A percentile compares a stretch with the other conserved stretches of the same genome.
These are phyloP conservation scores for Paramyrothecium sp. DNA, from an alignment of 2,329 filamentous ascomycete genomes.

Conservation along the genomic window DNA sequence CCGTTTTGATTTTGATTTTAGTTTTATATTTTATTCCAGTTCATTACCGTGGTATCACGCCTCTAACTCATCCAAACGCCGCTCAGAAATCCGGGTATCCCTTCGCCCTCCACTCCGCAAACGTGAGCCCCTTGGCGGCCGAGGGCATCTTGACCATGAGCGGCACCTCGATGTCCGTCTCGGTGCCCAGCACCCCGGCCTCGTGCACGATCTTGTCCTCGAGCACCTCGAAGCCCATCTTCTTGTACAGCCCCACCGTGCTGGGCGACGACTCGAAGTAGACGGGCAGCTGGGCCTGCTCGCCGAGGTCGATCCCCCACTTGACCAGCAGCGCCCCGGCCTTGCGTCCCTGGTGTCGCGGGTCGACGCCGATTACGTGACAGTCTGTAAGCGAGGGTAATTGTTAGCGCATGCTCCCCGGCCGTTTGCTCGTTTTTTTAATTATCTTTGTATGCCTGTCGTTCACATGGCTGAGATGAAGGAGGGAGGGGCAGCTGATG, in stretches of 20 bases:
- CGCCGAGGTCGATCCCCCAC: conserved; percentile 35
- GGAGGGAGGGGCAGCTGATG: not conserved
- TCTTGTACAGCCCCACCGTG: conserved; percentile 41
- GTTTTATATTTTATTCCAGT: no score
- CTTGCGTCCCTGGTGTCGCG: conserved; percentile 39
- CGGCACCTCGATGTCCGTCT: conserved; percentile 34
- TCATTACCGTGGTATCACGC: no score
- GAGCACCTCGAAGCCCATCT: conserved; percentile 41
- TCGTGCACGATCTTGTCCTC: conserved; percentile 37
- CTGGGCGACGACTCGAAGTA: conserved; percentile 46
- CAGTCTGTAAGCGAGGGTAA: conserved; percentile 22
- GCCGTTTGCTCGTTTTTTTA: no score
- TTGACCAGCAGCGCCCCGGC: conserved; percentile 39
- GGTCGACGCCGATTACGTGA: conserved; percentile 44
- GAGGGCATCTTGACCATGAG: conserved; percentile 41
- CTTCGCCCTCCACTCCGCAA: conserved; percentile 28
- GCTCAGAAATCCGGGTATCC: conserved; percentile 14
- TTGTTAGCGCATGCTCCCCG: conserved; percentile 1
- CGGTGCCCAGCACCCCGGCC: conserved; percentile 28
- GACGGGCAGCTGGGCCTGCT: conserved; percentile 35
- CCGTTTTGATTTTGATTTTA: no score
- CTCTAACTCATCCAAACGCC: no score
- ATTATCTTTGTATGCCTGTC: no score
- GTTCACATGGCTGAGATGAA: not conserved
- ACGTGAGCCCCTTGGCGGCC: conserved; percentile 26